Evolutionary conservation across 78 protist species (phyloP).

Genomic region (Chrysochromulina tobinii): DNA sequence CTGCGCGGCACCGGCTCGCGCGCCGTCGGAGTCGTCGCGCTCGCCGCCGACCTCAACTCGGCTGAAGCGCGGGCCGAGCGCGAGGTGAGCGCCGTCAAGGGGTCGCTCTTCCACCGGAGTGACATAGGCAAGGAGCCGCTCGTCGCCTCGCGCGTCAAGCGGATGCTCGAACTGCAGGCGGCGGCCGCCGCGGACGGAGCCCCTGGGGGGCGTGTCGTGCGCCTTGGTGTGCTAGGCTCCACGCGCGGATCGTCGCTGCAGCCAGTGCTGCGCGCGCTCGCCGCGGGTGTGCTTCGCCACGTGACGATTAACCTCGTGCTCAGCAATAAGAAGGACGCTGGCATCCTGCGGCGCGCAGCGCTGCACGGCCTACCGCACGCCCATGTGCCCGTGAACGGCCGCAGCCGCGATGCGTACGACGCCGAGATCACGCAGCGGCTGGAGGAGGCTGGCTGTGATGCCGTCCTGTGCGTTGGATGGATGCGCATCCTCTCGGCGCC

Average conservation of each 20-base stretch:
- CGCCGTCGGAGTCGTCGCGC: not conserved
- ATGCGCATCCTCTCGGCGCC: constrained; percentile 41
- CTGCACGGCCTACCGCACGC: not conserved
- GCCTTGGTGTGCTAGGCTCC: constrained; percentile 22
- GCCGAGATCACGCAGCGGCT: not conserved
- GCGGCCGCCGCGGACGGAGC: not conserved
- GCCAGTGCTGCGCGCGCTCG: constrained; percentile 27
- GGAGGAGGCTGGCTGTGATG: not conserved
- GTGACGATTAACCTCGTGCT: not conserved
- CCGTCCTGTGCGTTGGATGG: constrained; percentile 23
- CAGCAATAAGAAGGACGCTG: not conserved
- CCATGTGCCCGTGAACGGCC: not conserved
- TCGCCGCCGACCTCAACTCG: not conserved
- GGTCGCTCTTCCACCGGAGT: constrained; percentile 25
- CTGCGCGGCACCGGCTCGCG: constrained; percentile 26
- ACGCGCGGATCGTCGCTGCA: constrained; percentile 39
- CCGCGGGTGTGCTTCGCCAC: not conserved
- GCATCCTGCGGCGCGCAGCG: constrained; percentile 36
- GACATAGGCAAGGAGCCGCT: constrained; percentile 29
- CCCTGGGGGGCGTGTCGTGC: not conserved
- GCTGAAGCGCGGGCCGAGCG: constrained; percentile 7
- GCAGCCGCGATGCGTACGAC: constrained; percentile 36
- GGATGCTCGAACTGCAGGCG: not conserved
- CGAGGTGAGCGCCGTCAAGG: not conserved
- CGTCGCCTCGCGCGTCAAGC: constrained; percentile 6